These are phyloP conservation scores for Jacaranda copaia DNA, from an alignment of 257 asterid genomes.

Conservation along the genomic window DNA sequence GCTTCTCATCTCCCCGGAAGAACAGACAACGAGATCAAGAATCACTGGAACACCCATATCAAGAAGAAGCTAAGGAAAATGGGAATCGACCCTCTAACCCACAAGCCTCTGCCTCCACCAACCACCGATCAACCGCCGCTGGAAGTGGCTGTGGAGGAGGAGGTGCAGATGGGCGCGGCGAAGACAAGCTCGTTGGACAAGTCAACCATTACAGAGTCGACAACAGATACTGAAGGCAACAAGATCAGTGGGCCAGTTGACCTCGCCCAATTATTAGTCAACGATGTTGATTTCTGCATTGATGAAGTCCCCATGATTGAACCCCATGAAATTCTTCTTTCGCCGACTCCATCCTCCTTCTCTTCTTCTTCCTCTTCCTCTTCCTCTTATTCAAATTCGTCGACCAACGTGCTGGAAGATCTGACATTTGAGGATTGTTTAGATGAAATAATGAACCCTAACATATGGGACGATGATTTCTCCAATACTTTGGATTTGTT, in stretches of 20 bases:
- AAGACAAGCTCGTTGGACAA: neutral
- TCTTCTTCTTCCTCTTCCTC: slow-evolving; percentile 37
- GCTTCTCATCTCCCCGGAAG: slow-evolving; percentile 55
- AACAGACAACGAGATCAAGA: slow-evolving; percentile 57
- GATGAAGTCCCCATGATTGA: slow-evolving; percentile 79
- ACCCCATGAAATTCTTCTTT: slow-evolving; percentile 65
- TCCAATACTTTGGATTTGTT: slow-evolving; percentile 30
- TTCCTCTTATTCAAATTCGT: neutral
- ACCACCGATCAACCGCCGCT: slow-evolving; percentile 11
- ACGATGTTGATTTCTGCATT: slow-evolving; percentile 60
- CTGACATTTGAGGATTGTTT: slow-evolving; percentile 45
- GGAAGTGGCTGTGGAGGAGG: neutral
- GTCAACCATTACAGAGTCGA: slow-evolving; percentile 12
- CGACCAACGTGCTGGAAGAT: slow-evolving; percentile 36
- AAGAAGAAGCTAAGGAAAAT: slow-evolving; percentile 50
- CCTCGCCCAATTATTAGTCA: slow-evolving; percentile 44
- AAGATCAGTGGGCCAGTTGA: slow-evolving; percentile 20
- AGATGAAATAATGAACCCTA: slow-evolving; percentile 48
- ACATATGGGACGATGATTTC: slow-evolving; percentile 57
- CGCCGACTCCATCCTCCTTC: slow-evolving; percentile 42
- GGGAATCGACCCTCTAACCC: slow-evolving; percentile 60
- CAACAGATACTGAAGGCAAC: neutral
- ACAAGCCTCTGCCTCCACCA: slow-evolving; percentile 46
- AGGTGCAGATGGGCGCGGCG: neutral
- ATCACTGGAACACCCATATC: slow-evolving; percentile 57